Percentiles rank a stretch among this genome's conserved stretches.
These are phyloP conservation scores for Vachellia collinsii DNA, from an alignment of 306 rosid species.

Conservation along the genomic window DNA sequence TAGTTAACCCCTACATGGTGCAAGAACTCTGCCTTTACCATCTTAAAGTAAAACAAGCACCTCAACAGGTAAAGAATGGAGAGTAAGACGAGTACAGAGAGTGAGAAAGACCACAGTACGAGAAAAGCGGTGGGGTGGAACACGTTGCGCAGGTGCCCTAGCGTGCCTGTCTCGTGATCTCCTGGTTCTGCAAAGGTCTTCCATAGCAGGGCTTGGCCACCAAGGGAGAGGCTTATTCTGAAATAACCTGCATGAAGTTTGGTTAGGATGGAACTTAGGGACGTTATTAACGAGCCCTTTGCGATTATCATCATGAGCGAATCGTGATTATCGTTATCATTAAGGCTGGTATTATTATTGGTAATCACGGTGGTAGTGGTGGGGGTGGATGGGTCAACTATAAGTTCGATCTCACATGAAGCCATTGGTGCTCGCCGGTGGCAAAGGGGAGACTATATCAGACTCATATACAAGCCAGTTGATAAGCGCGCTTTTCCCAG, in stretches of 20 bases:
- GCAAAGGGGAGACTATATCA: not conserved
- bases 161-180: constrained; percentile 17
- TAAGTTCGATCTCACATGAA: constrained; percentile 37
- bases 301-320: constrained; percentile 20
- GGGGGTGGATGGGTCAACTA: constrained; percentile 30
- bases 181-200: constrained; percentile 40
- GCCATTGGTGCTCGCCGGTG: constrained; percentile 14
- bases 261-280: constrained; percentile 41
- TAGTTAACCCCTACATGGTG: constrained; percentile 68
- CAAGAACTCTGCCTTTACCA: constrained; percentile 64
- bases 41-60: constrained; percentile 54
- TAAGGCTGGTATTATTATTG: not conserved
- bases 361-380: not conserved
- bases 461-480: not conserved
- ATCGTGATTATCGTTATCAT: not conserved
- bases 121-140: constrained; percentile 43
- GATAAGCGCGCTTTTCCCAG: constrained; percentile 5
- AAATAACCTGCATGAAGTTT: constrained; percentile 70
- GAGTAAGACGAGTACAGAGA: constrained; percentile 40
- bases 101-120: constrained; percentile 50
- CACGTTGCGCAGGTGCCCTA: constrained; percentile 23
- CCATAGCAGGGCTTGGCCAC: constrained; percentile 67
- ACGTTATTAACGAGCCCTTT: constrained; percentile 29
- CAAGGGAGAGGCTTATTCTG: constrained; percentile 65
- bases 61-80: constrained; percentile 57